Percentiles rank a stretch among this genome's conserved stretches.
Conservation (phyloP, 176 grass and related monocot species). For the sorghum (Sorghum bicolor) region DNA sequence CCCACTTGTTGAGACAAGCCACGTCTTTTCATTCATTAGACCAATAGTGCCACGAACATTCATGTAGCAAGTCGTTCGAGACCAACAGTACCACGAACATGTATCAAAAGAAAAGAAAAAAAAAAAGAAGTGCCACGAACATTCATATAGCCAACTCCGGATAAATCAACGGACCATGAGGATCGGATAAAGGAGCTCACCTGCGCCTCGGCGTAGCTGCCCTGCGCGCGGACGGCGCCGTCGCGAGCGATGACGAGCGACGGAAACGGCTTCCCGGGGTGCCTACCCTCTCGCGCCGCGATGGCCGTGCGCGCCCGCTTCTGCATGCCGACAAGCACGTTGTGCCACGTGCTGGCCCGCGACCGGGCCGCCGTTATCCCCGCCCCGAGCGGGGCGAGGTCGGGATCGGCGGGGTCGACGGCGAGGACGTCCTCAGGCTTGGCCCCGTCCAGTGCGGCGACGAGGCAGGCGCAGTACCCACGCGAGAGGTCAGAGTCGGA, state of each 20-base stretch:
- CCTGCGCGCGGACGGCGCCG: conserved; percentile 62
- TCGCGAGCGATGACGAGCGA: conserved; percentile 72
- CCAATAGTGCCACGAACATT: neutral
- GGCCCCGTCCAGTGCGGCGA: conserved; percentile 70
- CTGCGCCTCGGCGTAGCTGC: conserved; percentile 90
- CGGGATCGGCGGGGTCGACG: conserved; percentile 61
- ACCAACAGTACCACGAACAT: neutral
- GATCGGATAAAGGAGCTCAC: conserved; percentile 28
- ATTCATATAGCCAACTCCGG: neutral
- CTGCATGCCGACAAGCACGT: conserved; percentile 85
- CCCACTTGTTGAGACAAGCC: conserved; percentile 13
- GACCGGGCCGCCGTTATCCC: conserved; percentile 38
- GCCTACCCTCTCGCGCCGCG: conserved; percentile 55
- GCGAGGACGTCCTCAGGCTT: conserved; percentile 67
- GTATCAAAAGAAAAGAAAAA: too few species aligned
- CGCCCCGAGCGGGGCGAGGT: conserved; percentile 56
- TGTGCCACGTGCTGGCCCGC: conserved; percentile 86
- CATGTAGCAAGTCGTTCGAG: neutral
- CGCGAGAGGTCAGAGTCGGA: conserved; percentile 94
- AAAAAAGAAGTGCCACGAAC: neutral
- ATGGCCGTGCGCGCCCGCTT: conserved; percentile 73
- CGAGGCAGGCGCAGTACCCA: conserved; percentile 76
- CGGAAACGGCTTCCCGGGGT: conserved; percentile 62
- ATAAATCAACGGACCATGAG: neutral
- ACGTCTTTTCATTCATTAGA: conserved; percentile 16